Percentiles rank a stretch among this genome's conserved stretches.
These are phyloP conservation scores for Lecanoromycetidae sp. DNA, from an alignment of 2,329 filamentous ascomycete species.

Conservation along the genomic window DNA sequence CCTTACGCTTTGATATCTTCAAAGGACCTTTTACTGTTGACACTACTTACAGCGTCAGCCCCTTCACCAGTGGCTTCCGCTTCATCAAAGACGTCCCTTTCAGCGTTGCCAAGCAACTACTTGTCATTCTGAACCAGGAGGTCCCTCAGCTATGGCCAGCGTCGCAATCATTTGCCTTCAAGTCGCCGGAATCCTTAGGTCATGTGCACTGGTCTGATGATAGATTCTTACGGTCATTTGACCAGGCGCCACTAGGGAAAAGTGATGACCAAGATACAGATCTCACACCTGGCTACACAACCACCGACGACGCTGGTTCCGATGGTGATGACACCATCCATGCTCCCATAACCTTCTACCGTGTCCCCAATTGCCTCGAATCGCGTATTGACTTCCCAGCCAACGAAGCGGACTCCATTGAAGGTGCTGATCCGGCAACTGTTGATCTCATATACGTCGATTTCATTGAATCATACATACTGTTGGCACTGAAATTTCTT, in stretches of 20 bases:
- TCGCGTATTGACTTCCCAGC: conserved; percentile 50
- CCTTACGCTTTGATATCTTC: conserved; percentile 91
- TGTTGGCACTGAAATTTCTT: conserved; percentile 57
- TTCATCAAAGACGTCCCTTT: conserved; percentile 75
- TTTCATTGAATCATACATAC: conserved; percentile 73
- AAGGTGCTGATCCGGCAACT: conserved; percentile 42
- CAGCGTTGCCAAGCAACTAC: conserved; percentile 55
- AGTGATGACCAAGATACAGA: conserved; percentile 29
- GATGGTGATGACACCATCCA: conserved; percentile 91
- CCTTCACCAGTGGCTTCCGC: conserved; percentile 68
- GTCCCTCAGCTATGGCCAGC: conserved; percentile 35
- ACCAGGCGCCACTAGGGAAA: not conserved
- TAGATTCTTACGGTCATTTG: not conserved
- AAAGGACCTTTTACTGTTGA: conserved; percentile 83
- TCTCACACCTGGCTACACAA: conserved; percentile 70
- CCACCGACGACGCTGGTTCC: conserved; percentile 65
- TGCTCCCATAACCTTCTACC: conserved; percentile 58
- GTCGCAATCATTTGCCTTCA: conserved; percentile 18
- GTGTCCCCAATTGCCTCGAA: conserved; percentile 74
- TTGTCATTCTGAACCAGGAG: conserved; percentile 46
- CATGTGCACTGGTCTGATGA: conserved; percentile 22
- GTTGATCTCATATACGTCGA: conserved; percentile 88
- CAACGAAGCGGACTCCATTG: not conserved
- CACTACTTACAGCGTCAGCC: conserved; percentile 72
- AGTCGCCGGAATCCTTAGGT: conserved; percentile 34